Evolutionary conservation across 768 basidiomycete genomes (phyloP).

Genomic region (Artomyces pyxidatus): DNA sequence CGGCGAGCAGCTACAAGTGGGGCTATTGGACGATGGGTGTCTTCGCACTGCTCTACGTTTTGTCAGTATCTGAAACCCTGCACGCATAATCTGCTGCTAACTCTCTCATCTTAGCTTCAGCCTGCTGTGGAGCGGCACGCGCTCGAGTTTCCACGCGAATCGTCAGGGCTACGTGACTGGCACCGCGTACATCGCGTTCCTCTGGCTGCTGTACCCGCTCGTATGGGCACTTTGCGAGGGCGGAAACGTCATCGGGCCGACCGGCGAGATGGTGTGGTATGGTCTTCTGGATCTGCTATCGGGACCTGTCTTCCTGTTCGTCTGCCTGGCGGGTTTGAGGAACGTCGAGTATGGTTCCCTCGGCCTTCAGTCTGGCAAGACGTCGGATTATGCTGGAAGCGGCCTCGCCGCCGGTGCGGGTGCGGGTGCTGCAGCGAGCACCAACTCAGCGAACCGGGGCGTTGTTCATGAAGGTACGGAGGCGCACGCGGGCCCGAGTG

Average conservation of each 20-base stretch:
- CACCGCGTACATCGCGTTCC: not conserved
- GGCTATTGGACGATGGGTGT: slow-evolving; percentile 40
- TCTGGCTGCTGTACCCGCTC: not conserved
- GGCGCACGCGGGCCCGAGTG: too few species aligned
- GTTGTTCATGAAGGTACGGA: too few species aligned
- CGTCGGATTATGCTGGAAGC: too few species aligned
- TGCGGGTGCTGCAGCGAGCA: too few species aligned
- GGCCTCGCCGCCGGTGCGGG: too few species aligned
- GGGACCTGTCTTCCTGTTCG: not conserved
- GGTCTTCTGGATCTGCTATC: not conserved
- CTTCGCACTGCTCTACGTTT: slow-evolving; percentile 34
- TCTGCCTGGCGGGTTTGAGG: too few species aligned
- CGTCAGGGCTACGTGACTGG: not conserved
- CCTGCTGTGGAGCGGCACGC: not conserved
- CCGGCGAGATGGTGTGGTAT: not conserved
- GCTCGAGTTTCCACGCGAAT: too few species aligned
- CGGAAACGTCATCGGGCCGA: not conserved
- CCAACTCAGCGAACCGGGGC: too few species aligned
- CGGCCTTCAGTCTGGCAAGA: too few species aligned
- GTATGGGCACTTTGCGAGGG: not conserved
- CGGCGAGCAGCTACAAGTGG: slow-evolving; percentile 45
- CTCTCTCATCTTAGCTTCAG: not conserved
- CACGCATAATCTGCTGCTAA: not conserved
- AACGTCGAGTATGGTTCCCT: too few species aligned
- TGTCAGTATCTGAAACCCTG: not conserved